Percentiles rank a stretch among this genome's conserved stretches.
These are phyloP conservation scores for Nakazawaea ambrosiae DNA, from an alignment of 805 yeast genomes.

Conservation along the genomic window DNA sequence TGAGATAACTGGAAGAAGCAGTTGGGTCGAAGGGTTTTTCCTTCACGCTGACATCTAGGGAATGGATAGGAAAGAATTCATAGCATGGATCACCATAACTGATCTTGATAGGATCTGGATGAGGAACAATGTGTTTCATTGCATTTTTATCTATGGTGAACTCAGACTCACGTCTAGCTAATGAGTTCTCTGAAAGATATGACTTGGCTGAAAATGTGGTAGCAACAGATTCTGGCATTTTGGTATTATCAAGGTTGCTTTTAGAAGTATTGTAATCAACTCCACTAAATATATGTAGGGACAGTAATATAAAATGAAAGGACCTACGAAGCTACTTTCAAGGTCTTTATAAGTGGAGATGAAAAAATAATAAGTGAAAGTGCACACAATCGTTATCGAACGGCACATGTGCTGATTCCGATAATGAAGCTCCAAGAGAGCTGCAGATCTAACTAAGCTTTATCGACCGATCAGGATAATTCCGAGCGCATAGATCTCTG, in stretches of 20 bases:
- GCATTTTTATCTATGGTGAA: slow-evolving; percentile 5
- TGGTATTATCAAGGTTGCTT: not conserved
- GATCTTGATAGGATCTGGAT: slow-evolving; percentile 42
- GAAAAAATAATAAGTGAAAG: too few relatives aligned
- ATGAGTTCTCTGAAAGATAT: slow-evolving; percentile 4
- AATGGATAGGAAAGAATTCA: slow-evolving; percentile 52
- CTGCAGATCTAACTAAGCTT: too few relatives aligned
- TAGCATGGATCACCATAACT: slow-evolving; percentile 59
- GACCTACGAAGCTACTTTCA: too few relatives aligned
- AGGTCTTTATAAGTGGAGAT: too few relatives aligned
- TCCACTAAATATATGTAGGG: not conserved
- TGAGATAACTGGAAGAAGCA: not conserved
- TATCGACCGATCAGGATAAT: too few relatives aligned
- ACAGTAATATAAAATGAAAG: too few relatives aligned
- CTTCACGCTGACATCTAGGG: slow-evolving; percentile 40
- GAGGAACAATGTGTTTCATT: slow-evolving; percentile 21
- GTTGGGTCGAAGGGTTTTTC: slow-evolving; percentile 34
- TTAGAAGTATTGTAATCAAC: not conserved
- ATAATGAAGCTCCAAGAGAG: too few relatives aligned
- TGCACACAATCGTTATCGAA: too few relatives aligned
- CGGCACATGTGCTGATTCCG: too few relatives aligned
- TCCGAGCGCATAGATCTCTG: too few relatives aligned
- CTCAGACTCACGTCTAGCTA: not conserved
- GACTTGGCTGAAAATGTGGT: slow-evolving; percentile 1
- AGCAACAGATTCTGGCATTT: slow-evolving; percentile 7